Evolutionary conservation across 2,329 filamentous ascomycete species (phyloP), one percentile per base, ranked within the genome.

Genomic region (Orbilia blumenaviensis): DNA sequence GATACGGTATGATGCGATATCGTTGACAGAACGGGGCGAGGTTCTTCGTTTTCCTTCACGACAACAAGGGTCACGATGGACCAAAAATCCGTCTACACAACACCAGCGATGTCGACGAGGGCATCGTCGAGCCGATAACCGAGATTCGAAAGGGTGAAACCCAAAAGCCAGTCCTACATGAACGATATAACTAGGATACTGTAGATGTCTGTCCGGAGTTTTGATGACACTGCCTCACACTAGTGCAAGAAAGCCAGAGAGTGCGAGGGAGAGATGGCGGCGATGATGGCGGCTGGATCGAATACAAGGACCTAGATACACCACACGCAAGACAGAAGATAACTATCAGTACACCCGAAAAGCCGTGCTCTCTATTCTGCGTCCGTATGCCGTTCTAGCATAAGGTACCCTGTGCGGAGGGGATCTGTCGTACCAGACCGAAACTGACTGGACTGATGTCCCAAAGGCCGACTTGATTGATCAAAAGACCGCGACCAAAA

Each of bases 401-500:
- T 50, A 38, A 16, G 32, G 29, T 32, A 60, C 60, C 29, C 32
- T 41, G 18, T 29, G 44, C 68, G 48, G 68, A 44, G 18, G 42
- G n/a, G 34, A 56, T 21, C 32, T n/a, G 52, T 56, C 52, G 32
- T 56, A 56, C 52, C 52, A 21, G 25, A 25, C 18, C 18, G 16
- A 38, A 34, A 54, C 12, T 27, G 3, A 32, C 6, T 56, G 52
- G 16, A 54, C 56, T 54, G n/a, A 44, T 34, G 41, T n/a, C 38
- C 36, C 56, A 27, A n/a, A 36, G 25, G 29, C 21, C 32, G n/a
- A 44, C 23, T 34, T 50, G 23, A 42, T 42, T 36, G 60, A 60
- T 72, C 60, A 52, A 72, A 72, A 48, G 42, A 64, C 67, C 67
- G 67, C 67, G 67, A 72, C 48, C 60, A 64, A 72, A 72, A 58